phyloP scores from a whole-genome alignment of 1,284 basidiomycete genomes.

The Papiliotrema laurentii region DNA sequence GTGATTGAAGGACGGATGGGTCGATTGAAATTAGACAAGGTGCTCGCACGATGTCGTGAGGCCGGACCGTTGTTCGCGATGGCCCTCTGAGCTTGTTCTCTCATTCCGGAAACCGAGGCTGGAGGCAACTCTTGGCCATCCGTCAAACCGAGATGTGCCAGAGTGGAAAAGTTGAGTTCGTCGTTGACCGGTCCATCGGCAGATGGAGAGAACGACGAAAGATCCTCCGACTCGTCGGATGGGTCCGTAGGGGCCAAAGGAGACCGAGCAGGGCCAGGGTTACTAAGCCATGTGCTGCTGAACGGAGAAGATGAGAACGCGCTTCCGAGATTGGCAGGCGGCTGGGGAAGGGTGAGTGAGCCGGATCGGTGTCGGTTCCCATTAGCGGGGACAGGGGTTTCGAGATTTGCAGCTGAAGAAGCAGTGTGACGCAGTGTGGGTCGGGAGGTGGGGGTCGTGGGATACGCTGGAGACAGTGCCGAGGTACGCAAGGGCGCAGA shows the following conservation, averaged over 20 bases:
- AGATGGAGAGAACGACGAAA: conserved; percentile 61
- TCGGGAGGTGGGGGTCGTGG: conserved; percentile 43
- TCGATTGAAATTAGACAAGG: conserved; percentile 67
- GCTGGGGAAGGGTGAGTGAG: conserved; percentile 70
- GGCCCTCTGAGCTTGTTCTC: conserved; percentile 78
- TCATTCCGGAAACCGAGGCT: conserved; percentile 75
- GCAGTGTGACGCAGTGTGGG: conserved; percentile 72
- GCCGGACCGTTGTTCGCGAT: conserved; percentile 64
- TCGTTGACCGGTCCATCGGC: conserved; percentile 59
- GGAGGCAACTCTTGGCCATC: conserved; percentile 53
- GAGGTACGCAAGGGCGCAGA: conserved; percentile 28
- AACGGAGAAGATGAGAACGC: conserved; percentile 83
- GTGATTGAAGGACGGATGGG: conserved; percentile 58
- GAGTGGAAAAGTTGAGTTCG: conserved; percentile 84
- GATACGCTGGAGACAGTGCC: conserved; percentile 37
- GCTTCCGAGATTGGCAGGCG: conserved; percentile 62
- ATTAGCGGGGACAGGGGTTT: conserved; percentile 47
- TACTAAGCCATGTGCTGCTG: conserved; percentile 77
- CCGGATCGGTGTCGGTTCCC: conserved; percentile 80
- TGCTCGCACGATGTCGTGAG: conserved; percentile 76
- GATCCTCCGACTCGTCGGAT: conserved; percentile 57
- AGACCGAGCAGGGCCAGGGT: conserved; percentile 38
- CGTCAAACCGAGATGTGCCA: conserved; percentile 91
- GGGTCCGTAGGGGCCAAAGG: conserved; percentile 24
- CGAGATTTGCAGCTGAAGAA: conserved; percentile 56